These are phyloP conservation scores for Heterobasidion parviporum DNA, from an alignment of 1,284 basidiomycete genomes.

Conservation along the genomic window DNA sequence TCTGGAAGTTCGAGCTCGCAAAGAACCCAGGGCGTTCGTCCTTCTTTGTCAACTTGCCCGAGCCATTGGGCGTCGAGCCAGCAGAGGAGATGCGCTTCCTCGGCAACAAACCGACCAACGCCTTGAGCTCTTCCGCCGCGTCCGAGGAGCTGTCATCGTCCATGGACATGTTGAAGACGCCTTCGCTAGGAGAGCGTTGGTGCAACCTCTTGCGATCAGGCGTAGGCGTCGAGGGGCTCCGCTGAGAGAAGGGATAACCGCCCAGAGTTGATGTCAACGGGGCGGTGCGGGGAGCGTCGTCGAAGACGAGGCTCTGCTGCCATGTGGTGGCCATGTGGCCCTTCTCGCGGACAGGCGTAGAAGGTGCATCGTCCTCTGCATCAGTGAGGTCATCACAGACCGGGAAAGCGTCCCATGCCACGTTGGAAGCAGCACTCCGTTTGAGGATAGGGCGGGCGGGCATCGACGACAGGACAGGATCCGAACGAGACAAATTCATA, in stretches of 20 bases:
- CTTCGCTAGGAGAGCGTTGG: constrained; percentile 53
- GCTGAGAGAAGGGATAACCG: constrained; percentile 29
- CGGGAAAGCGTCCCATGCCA: constrained; percentile 36
- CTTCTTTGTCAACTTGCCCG: constrained; percentile 10
- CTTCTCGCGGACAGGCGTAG: constrained; percentile 24
- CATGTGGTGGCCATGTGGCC: constrained; percentile 16
- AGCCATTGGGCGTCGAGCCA: constrained; percentile 17
- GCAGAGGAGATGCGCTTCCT: constrained; percentile 20
- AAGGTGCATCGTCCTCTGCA: constrained; percentile 19
- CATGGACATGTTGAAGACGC: constrained; percentile 60
- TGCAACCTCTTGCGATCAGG: constrained; percentile 35
- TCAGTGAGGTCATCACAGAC: constrained; percentile 57
- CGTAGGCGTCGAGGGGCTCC: constrained; percentile 26
- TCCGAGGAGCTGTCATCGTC: constrained; percentile 52
- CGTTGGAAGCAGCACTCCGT: constrained; percentile 17
- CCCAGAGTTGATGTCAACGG: constrained; percentile 30
- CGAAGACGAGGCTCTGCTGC: constrained; percentile 22
- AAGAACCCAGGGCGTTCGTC: constrained; percentile 41
- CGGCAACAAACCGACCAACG: constrained; percentile 23
- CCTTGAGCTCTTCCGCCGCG: constrained; percentile 30
- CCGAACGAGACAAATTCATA: constrained; percentile 28
- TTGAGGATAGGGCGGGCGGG: constrained; percentile 14
- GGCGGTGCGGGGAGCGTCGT: constrained; percentile 41
- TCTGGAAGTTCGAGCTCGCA: constrained; percentile 73
- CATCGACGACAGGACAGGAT: constrained; percentile 27